Conservation (phyloP, 257 asterid species). For the Ocimum tenuiflorum region DNA sequence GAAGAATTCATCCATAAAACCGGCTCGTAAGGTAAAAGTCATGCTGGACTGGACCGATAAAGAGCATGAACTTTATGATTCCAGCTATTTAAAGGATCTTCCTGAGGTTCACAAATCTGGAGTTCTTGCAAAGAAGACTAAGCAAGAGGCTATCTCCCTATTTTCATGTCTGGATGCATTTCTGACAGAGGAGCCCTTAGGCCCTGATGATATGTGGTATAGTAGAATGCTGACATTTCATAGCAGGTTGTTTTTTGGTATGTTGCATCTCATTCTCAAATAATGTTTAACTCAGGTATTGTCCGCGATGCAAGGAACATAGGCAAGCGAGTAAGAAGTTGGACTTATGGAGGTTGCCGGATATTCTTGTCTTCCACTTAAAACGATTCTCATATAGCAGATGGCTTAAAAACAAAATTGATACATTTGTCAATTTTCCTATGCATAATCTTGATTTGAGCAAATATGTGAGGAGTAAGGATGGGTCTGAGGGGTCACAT, state of each 20-base stretch:
- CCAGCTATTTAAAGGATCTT: slow-evolving; percentile 67
- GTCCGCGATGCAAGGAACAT: slow-evolving; percentile 87
- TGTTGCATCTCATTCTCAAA: slow-evolving; percentile 2
- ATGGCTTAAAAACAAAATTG: slow-evolving; percentile 87
- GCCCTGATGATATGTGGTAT: slow-evolving; percentile 98
- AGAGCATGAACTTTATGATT: slow-evolving; percentile 56
- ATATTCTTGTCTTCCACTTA: slow-evolving; percentile 74
- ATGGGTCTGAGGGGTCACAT: slow-evolving; percentile 48
- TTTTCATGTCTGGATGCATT: slow-evolving; percentile 91
- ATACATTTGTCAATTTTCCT: slow-evolving; percentile 86
- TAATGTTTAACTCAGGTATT: slow-evolving; percentile 52
- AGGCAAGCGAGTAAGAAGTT: slow-evolving; percentile 89
- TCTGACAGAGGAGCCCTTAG: slow-evolving; percentile 86
- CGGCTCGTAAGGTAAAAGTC: slow-evolving; percentile 45
- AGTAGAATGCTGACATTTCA: slow-evolving; percentile 4
- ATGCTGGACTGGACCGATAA: slow-evolving; percentile 73
- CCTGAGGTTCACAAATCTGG: slow-evolving; percentile 80
- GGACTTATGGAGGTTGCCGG: slow-evolving; percentile 89
- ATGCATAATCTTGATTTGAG: slow-evolving; percentile 65
- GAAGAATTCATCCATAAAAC: slow-evolving; percentile 52
- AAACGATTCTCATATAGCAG: slow-evolving; percentile 84
- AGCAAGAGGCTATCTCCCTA: slow-evolving; percentile 79
- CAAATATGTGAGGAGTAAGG: slow-evolving; percentile 62
- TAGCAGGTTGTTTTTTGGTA: slow-evolving; percentile 4
- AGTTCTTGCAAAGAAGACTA: slow-evolving; percentile 65